Conservation (phyloP, 164 flowering plant genomes). For the grape (Vitis vinifera) region ASM3070453v1 NC_081814.1:5647001-5647500, state of each 20-base stretch:
- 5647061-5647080: conserved; percentile 29
- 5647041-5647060: conserved; percentile 26
- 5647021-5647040: conserved; percentile 1
- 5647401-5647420: conserved; percentile 38
- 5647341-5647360: conserved; percentile 27
- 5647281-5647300: conserved; percentile 24
- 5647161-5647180: conserved; percentile 36
- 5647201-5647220: conserved; percentile 45
- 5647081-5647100: conserved; percentile 29
- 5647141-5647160: conserved; percentile 52
- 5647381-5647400: conserved; percentile 33
- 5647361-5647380: conserved; percentile 36
- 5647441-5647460: conserved; percentile 32
- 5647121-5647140: conserved; percentile 57
- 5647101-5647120: conserved; percentile 43
- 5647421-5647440: conserved; percentile 23
- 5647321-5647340: conserved; percentile 31
- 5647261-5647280: conserved; percentile 26
- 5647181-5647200: conserved; percentile 50
- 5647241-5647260: conserved; percentile 49
- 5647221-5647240: conserved; percentile 47
- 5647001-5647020: not conserved
- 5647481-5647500: conserved; percentile 49
- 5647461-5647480: conserved; percentile 31
- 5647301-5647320: conserved; percentile 24